These are phyloP conservation scores for Kodamaea fukazawae DNA, from an alignment of 805 yeast species.

Conservation along the genomic window DNA sequence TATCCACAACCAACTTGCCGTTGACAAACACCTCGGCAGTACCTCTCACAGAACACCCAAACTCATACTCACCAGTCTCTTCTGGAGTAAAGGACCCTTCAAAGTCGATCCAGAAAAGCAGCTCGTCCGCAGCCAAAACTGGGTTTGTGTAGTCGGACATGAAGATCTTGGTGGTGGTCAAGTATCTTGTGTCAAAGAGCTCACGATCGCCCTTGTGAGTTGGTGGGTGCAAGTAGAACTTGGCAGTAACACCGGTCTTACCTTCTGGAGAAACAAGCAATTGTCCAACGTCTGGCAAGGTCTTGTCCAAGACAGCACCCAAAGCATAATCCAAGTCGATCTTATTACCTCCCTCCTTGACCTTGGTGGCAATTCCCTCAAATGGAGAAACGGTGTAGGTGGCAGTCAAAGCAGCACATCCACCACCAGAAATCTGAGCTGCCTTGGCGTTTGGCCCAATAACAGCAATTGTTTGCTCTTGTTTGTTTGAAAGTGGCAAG, in stretches of 20 bases:
- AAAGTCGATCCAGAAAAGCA: conserved; percentile 43
- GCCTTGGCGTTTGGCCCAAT: conserved; percentile 60
- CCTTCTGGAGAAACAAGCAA: conserved; percentile 21
- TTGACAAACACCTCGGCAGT: conserved; percentile 55
- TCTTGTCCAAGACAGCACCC: conserved; percentile 34
- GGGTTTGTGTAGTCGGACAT: conserved; percentile 19
- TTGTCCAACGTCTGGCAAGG: conserved; percentile 29
- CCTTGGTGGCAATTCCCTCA: conserved; percentile 40
- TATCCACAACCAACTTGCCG: conserved; percentile 53
- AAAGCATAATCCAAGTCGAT: conserved; percentile 23
- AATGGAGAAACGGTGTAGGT: conserved; percentile 48
- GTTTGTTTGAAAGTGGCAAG: conserved; percentile 41
- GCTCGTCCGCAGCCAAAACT: conserved; percentile 14
- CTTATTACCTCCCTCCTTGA: conserved; percentile 22
- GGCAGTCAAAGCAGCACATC: conserved; percentile 53
- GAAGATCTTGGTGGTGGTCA: conserved; percentile 15
- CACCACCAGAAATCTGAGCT: conserved; percentile 58
- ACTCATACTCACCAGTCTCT: conserved; percentile 45
- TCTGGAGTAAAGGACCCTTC: conserved; percentile 47
- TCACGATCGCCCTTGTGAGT: conserved; percentile 15
- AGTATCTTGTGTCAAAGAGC: conserved; percentile 23
- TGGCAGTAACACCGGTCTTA: conserved; percentile 23
- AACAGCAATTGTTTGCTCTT: conserved; percentile 35
- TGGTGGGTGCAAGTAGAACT: conserved; percentile 25
- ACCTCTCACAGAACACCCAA: conserved; percentile 53